These are phyloP conservation scores for Nothophoma quercina DNA, from an alignment of 2,329 filamentous ascomycete genomes.

Conservation along the genomic window DNA sequence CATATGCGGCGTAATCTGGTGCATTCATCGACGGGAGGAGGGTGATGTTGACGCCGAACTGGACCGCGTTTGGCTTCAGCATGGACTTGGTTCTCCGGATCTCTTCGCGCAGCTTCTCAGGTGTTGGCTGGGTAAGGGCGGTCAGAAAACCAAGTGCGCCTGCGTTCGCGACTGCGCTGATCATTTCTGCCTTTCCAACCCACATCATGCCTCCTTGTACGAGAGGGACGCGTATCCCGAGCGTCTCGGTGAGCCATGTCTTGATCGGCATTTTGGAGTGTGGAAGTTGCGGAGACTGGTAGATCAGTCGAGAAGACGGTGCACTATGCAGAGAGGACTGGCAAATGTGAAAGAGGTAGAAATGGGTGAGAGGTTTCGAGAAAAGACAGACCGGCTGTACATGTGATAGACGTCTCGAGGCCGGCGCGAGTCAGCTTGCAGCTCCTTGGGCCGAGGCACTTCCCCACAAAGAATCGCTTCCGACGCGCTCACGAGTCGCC, in stretches of 20 bases:
- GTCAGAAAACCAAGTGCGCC: constrained; percentile 62
- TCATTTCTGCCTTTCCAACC: constrained; percentile 63
- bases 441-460: constrained; percentile 5
- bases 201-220: constrained; percentile 59
- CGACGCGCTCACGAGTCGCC: neutral
- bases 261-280: constrained; percentile 34
- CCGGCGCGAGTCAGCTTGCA: constrained; percentile 16
- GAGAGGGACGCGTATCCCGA: constrained; percentile 33
- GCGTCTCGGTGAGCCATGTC: constrained; percentile 36
- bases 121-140: constrained; percentile 49
- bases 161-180: constrained; percentile 62
- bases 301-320: too few relatives aligned
- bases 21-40: constrained; percentile 37
- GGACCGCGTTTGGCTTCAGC: constrained; percentile 49
- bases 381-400: neutral
- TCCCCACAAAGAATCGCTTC: constrained; percentile 2
- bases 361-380: too few relatives aligned
- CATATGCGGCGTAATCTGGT: constrained; percentile 39
- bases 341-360: neutral
- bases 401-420: constrained; percentile 10
- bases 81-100: constrained; percentile 32
- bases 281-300: too few relatives aligned
- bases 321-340: neutral
- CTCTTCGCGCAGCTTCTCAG: constrained; percentile 35
- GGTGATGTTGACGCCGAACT: constrained; percentile 46